Percentiles rank a stretch among this genome's conserved stretches.
Conservation (phyloP, 1,284 basidiomycete species). For the Rhodotorula sp. region DNA sequence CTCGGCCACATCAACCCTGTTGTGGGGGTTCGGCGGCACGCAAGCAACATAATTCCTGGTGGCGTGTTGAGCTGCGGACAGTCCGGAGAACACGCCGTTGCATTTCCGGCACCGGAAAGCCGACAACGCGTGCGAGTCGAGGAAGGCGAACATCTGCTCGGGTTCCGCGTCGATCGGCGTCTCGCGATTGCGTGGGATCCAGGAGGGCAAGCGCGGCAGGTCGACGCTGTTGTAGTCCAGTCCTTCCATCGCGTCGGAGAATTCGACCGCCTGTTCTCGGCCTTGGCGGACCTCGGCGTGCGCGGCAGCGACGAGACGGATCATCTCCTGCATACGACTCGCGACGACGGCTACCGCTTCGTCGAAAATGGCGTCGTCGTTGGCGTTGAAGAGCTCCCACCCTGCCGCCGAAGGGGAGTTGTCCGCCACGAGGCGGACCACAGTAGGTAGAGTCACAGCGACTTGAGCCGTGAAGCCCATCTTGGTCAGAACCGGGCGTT, state of each 20-base stretch:
- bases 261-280: too few species aligned
- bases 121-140: conserved; percentile 1
- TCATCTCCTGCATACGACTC: conserved; percentile 1
- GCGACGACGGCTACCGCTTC: background rate
- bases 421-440: background rate
- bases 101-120: background rate
- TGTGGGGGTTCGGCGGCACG: background rate
- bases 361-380: background rate
- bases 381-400: background rate
- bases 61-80: background rate
- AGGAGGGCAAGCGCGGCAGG: conserved; percentile 16
- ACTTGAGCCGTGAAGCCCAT: background rate
- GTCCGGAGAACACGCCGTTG: background rate
- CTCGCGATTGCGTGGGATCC: conserved; percentile 7
- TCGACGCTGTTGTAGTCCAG: background rate
- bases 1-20: background rate
- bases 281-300: background rate
- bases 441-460: background rate
- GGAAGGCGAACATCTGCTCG: conserved; percentile 12
- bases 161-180: conserved; percentile 5
- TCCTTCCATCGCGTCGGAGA: background rate
- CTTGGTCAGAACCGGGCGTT: background rate
- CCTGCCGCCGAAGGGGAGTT: background rate
- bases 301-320: background rate
- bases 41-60: background rate